phyloP scores from a whole-genome alignment of 768 basidiomycete genomes.

The Mycena albidolilacea region DNA sequence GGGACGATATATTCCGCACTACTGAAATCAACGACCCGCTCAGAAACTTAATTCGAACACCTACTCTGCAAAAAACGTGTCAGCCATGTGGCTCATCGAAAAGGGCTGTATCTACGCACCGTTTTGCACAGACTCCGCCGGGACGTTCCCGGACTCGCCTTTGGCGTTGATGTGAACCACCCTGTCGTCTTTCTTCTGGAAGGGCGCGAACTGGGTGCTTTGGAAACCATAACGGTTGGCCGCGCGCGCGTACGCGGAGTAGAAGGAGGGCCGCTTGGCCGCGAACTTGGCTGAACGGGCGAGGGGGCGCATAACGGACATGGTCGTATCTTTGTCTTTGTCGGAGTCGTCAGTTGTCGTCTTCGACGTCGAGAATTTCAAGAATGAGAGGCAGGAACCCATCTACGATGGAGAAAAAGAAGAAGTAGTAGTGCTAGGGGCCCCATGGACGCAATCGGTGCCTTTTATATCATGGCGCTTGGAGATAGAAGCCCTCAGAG shows the following conservation, averaged over 20 bases:
- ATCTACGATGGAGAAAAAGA: conserved; percentile 14
- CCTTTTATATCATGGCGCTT: conserved; percentile 22
- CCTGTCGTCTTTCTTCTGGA: conserved; percentile 38
- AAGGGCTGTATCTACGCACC: conserved; percentile 24
- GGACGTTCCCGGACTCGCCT: conserved; percentile 43
- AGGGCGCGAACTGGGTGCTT: conserved; percentile 37
- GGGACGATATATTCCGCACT: conserved; percentile 57
- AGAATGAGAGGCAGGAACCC: conserved; percentile 33
- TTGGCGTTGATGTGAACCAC: conserved; percentile 36
- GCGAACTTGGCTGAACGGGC: conserved; percentile 33
- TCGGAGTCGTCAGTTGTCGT: background rate
- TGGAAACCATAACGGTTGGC: conserved; percentile 40
- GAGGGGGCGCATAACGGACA: conserved; percentile 36
- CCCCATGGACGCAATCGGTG: conserved; percentile 13
- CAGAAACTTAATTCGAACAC: background rate
- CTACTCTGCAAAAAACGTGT: conserved; percentile 28
- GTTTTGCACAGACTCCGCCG: conserved; percentile 45
- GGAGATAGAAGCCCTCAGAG: conserved; percentile 21
- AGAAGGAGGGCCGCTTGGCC: conserved; percentile 28
- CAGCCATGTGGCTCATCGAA: conserved; percentile 4
- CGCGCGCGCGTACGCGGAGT: conserved; percentile 38
- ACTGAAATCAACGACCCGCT: conserved; percentile 16
- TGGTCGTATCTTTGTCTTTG: conserved; percentile 14
- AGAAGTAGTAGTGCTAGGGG: conserved; percentile 33
- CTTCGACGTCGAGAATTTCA: conserved; percentile 1